A percentile compares a stretch with the other conserved stretches of the same genome.
phyloP scores from a whole-genome alignment of 2,329 filamentous ascomycete species.

The Bipolaris oryzae region DNA sequence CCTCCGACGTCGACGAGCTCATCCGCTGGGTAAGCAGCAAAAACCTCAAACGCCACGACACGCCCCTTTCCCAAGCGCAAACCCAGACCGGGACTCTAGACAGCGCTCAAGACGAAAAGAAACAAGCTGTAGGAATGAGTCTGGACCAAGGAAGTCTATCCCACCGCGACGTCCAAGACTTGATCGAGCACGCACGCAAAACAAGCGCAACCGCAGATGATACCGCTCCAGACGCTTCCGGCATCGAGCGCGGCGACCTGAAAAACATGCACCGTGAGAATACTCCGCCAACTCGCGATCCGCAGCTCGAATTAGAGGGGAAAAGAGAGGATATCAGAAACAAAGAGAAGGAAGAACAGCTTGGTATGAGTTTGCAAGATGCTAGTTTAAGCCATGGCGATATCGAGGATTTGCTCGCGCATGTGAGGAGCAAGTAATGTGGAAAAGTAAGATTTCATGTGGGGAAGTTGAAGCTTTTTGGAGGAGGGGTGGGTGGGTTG shows the following conservation, averaged over 20 bases:
- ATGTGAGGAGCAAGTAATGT: conserved; percentile 4
- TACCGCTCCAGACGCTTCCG: neutral
- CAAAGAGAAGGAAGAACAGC: conserved; percentile 5
- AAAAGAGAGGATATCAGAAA: conserved; percentile 4
- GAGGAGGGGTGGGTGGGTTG: too few relatives aligned
- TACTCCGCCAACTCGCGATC: neutral
- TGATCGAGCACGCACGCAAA: conserved; percentile 11
- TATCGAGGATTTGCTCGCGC: conserved; percentile 6
- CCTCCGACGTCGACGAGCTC: conserved; percentile 35
- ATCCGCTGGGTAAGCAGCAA: conserved; percentile 34
- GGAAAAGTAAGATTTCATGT: neutral
- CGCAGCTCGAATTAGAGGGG: neutral
- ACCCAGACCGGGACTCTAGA: neutral
- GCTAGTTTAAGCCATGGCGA: conserved; percentile 1
- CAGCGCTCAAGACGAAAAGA: conserved; percentile 19
- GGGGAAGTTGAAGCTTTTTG: neutral
- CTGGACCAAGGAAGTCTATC: conserved; percentile 25
- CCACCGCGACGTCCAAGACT: conserved; percentile 14
- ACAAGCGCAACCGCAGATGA: neutral
- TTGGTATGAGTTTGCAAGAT: conserved; percentile 4
- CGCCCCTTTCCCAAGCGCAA: neutral
- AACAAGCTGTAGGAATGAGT: conserved; percentile 27
- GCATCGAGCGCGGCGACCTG: conserved; percentile 6
- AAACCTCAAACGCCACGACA: conserved; percentile 17
- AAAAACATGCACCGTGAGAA: neutral